A percentile compares a stretch with the other conserved stretches of the same genome.
phyloP scores from a whole-genome alignment of 345 rosid species.

The Linum usitatissimum region DNA sequence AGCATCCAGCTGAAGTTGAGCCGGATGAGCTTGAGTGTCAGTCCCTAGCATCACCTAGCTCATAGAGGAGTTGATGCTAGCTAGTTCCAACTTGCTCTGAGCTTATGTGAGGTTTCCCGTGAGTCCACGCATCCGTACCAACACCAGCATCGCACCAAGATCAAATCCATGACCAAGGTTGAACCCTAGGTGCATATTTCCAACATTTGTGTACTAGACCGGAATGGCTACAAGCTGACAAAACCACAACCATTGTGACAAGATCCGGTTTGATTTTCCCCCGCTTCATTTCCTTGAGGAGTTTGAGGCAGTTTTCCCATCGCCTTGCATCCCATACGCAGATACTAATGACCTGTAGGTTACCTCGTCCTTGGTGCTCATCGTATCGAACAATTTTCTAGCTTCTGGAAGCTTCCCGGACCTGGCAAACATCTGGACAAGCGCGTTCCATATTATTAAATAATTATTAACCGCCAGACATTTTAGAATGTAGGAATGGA shows the following conservation, averaged over 20 bases:
- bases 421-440: conserved; percentile 72
- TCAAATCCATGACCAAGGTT: no score
- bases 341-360: conserved; percentile 72
- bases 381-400: conserved; percentile 37
- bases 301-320: conserved; percentile 39
- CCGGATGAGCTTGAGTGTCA: no score
- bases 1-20: no score
- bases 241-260: conserved; percentile 67
- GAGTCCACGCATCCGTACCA: no score
- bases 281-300: conserved; percentile 48
- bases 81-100: no score
- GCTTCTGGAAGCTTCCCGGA: conserved; percentile 54
- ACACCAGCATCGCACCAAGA: no score
- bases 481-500: conserved; percentile 58
- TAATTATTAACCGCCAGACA: conserved; percentile 31
- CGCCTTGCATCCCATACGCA: conserved; percentile 64
- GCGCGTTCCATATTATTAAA: conserved; percentile 55
- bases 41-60: no score
- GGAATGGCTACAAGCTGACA: conserved; percentile 83
- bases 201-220: no score
- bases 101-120: no score
- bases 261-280: conserved; percentile 50
- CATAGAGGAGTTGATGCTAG: no score
- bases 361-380: conserved; percentile 53
- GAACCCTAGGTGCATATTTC: no score